Conservation (phyloP, 176 grass and related monocot genomes). For the Hyparrhenia diplandra region DNA sequence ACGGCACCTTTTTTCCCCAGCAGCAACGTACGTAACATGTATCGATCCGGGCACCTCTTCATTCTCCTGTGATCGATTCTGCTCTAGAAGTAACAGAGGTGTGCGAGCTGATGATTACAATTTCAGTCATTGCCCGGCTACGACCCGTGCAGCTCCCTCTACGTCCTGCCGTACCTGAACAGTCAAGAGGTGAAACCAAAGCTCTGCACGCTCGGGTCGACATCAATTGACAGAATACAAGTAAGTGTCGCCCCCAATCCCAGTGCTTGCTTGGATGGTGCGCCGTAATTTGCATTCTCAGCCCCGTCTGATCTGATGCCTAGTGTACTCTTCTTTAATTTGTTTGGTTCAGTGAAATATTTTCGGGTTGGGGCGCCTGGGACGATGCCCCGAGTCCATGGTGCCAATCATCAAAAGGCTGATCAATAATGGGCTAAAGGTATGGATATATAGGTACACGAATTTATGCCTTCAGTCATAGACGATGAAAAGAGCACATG, state of each 20-base stretch:
- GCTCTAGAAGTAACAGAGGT: neutral
- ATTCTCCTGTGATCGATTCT: neutral
- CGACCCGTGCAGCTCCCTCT: constrained; percentile 33
- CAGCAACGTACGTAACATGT: constrained; percentile 6
- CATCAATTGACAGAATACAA: constrained; percentile 15
- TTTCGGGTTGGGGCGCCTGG: neutral
- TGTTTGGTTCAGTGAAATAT: neutral
- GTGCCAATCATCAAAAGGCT: constrained; percentile 27
- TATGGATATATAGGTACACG: constrained; percentile 44
- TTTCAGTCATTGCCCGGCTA: constrained; percentile 28
- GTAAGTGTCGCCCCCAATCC: constrained; percentile 4
- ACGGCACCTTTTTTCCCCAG: neutral
- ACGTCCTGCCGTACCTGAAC: constrained; percentile 35
- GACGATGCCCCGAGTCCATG: constrained; percentile 5
- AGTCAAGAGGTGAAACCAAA: constrained; percentile 28
- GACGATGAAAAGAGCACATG: neutral
- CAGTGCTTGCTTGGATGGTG: neutral
- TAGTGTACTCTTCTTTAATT: neutral
- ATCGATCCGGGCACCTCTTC: neutral
- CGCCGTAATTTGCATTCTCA: no score
- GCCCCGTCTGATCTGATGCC: neutral
- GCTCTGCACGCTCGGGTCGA: constrained; percentile 39
- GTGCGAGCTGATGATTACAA: no score
- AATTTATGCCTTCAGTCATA: neutral
- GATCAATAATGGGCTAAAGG: neutral